Evolutionary conservation across 163 green algal species (phyloP), one percentile per base, ranked within the genome.

Genomic region (Chlamydomonas reinhardtii): DNA sequence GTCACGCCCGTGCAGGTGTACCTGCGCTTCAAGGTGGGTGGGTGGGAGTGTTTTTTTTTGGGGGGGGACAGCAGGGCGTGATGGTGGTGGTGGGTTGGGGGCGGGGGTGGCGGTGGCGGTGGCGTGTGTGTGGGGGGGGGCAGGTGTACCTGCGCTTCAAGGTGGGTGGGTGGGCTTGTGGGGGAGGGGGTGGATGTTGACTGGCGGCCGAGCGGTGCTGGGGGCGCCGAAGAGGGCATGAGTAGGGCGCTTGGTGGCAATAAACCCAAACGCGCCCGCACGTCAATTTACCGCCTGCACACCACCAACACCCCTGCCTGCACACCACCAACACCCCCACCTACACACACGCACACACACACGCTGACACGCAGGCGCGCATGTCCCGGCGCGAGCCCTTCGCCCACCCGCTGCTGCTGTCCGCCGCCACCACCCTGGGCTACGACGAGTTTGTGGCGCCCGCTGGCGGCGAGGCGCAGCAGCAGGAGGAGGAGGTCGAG

Each of bases 141-240:
- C 79, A 85, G 79, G 20, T 85, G 31, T 85, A 78, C 79, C 68
- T 85, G 52, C 32, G 79, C 0, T 85, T 85, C 79, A 70, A 72
- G 79, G 79, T 85, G 79, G 32, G 79, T 6, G 31, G 22, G 73
- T 31, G 32, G 15, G 31, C n/a, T n/a, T n/a, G n/a, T n/a, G n/a
- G n/a, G n/a, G n/a, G n/a, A 15, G n/a, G 8, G n/a, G n/a, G n/a
- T n/a, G n/a, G n/a, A n/a, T n/a, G n/a, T n/a, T n/a, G n/a, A n/a
- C n/a, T n/a, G n/a, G n/a, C n/a, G n/a, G n/a, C n/a, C n/a, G n/a
- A n/a, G n/a, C n/a, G n/a, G n/a, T n/a, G n/a, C n/a, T n/a, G n/a
- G n/a, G n/a, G n/a, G n/a, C n/a, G n/a, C n/a, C n/a, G n/a, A n/a
- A n/a, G n/a, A n/a, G n/a, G n/a, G n/a, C n/a, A n/a, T n/a, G n/a